A percentile compares a stretch with the other conserved stretches of the same genome.
phyloP scores from a whole-genome alignment of 192 early-diverging fungal genomes.

The Backusella australiensis region DNA sequence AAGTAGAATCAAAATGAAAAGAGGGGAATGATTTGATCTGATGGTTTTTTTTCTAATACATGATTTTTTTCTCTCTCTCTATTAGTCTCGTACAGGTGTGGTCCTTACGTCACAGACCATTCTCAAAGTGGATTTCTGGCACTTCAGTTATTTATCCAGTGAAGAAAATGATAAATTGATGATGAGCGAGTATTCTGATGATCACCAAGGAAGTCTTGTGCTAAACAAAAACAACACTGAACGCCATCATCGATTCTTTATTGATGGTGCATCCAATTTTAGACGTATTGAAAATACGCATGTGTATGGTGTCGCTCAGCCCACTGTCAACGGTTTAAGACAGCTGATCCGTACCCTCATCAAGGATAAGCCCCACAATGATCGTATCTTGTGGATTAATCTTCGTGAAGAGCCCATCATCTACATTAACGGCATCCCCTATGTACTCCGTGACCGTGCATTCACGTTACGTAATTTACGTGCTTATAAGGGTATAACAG shows the following conservation, averaged over 20 bases:
- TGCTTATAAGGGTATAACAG: slow-evolving; percentile 56
- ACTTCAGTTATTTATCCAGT: slow-evolving; percentile 13
- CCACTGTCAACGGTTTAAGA: slow-evolving; percentile 55
- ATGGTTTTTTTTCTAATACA: slow-evolving; percentile 9
- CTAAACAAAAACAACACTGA: slow-evolving; percentile 2
- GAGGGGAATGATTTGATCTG: background rate
- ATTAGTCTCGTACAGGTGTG: slow-evolving; percentile 46
- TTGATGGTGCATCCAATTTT: slow-evolving; percentile 62
- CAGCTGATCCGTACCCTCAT: slow-evolving; percentile 39
- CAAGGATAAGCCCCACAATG: slow-evolving; percentile 1
- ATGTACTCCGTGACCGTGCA: slow-evolving; percentile 56
- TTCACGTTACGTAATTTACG: slow-evolving; percentile 57
- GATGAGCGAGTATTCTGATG: background rate
- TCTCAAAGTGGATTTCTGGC: slow-evolving; percentile 62
- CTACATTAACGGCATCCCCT: slow-evolving; percentile 62
- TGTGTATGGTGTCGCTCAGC: slow-evolving; percentile 59
- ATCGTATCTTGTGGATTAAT: slow-evolving; percentile 58
- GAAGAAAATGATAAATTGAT: slow-evolving; percentile 1
- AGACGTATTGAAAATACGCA: slow-evolving; percentile 36
- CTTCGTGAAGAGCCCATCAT: slow-evolving; percentile 64
- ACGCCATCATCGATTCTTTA: slow-evolving; percentile 12
- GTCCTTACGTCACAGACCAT: slow-evolving; percentile 56
- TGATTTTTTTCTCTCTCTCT: too few relatives aligned
- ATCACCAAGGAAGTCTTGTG: slow-evolving; percentile 3
- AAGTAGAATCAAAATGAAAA: background rate